Conservation (phyloP, 805 yeast genomes). For the Pichia thaimueangensis region DNA sequence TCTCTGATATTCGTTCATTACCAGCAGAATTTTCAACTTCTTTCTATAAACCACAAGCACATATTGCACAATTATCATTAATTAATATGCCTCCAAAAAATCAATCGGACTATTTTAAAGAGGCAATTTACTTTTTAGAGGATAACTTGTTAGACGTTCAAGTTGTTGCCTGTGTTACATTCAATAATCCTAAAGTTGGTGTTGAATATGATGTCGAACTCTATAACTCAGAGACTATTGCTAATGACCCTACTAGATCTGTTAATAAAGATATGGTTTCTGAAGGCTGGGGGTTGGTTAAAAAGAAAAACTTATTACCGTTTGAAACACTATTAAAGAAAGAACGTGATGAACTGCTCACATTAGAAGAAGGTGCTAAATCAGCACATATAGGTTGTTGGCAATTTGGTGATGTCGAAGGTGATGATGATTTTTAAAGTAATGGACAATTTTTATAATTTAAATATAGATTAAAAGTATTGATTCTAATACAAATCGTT, state of each 20-base stretch:
- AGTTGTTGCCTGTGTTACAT: constrained; percentile 48
- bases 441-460: not conserved
- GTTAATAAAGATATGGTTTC: constrained; percentile 53
- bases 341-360: constrained; percentile 35
- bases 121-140: constrained; percentile 48
- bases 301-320: constrained; percentile 27
- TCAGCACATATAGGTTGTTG: constrained; percentile 55
- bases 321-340: constrained; percentile 33
- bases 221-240: constrained; percentile 50
- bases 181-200: constrained; percentile 31
- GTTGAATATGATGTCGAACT: constrained; percentile 46
- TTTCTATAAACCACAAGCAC: constrained; percentile 47
- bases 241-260: constrained; percentile 49
- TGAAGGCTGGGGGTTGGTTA: constrained; percentile 56
- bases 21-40: constrained; percentile 42
- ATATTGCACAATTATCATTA: constrained; percentile 45
- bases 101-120: constrained; percentile 48
- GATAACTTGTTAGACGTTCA: constrained; percentile 46
- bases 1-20: constrained; percentile 42
- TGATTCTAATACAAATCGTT: not conserved
- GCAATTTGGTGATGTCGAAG: constrained; percentile 69
- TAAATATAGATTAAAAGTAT: not conserved
- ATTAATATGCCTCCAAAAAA: constrained; percentile 51
- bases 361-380: constrained; percentile 45
- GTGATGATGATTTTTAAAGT: constrained; percentile 35